These are phyloP conservation scores for Podosphaera xanthii DNA, from an alignment of 2,329 filamentous ascomycete genomes.

Conservation along the genomic window DNA sequence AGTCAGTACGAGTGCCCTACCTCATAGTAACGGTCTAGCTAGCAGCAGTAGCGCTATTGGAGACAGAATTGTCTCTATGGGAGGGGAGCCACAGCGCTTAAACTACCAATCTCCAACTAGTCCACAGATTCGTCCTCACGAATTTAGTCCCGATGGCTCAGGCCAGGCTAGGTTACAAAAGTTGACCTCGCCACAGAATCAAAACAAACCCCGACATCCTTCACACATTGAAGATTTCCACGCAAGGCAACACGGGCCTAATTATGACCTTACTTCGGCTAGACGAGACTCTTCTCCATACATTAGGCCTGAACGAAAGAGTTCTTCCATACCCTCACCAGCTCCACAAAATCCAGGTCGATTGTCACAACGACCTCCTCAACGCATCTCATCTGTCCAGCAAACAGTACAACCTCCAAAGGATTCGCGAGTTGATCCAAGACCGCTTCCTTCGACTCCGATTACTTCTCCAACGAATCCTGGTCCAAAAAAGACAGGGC, in stretches of 20 bases:
- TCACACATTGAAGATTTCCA: constrained; percentile 2
- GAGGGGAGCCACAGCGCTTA: constrained; percentile 24
- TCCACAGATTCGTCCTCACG: constrained; percentile 7
- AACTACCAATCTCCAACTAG: constrained; percentile 8
- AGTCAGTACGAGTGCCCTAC: constrained; percentile 25
- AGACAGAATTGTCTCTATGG: constrained; percentile 19
- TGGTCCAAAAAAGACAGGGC: constrained; percentile 31
- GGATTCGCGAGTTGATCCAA: neutral
- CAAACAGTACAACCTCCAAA: neutral
- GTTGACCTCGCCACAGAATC: constrained; percentile 5
- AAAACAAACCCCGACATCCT: constrained; percentile 8
- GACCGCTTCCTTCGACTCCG: constrained; percentile 4
- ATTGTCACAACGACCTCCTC: constrained; percentile 6
- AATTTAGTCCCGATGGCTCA: constrained; percentile 5
- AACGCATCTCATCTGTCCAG: constrained; percentile 8
- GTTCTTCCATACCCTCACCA: constrained; percentile 2
- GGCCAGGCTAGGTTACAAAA: constrained; percentile 7
- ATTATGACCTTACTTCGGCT: constrained; percentile 3
- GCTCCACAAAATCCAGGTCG: constrained; percentile 3
- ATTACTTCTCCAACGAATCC: constrained; percentile 4
- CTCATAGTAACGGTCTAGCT: constrained; percentile 17
- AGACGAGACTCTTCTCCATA: constrained; percentile 5
- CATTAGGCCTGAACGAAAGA: constrained; percentile 8
- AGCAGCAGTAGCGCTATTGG: constrained; percentile 10
- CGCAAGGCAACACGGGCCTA: constrained; percentile 1